Conservation (phyloP, 192 early-diverging fungal genomes). For the Coemansia sp. region DNA sequence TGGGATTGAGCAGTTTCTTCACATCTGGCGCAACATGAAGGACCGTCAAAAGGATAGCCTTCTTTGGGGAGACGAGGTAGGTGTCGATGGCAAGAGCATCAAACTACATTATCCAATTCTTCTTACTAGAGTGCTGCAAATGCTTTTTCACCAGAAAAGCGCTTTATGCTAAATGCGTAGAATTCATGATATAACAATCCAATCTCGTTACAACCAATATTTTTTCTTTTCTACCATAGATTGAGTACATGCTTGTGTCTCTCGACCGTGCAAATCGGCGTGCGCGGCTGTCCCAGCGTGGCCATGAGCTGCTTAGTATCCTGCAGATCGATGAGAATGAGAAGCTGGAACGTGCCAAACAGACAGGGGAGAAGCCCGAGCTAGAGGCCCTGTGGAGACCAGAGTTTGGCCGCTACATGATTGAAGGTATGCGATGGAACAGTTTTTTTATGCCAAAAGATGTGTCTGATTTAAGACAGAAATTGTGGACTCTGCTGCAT, state of each 20-base stretch:
- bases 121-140: too few relatives aligned
- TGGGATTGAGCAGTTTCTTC: constrained; percentile 92
- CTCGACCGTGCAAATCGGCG: constrained; percentile 72
- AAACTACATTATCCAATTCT: too few relatives aligned
- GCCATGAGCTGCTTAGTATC: constrained; percentile 74
- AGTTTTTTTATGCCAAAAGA: neutral
- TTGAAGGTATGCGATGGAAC: constrained; percentile 64
- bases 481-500: too few relatives aligned
- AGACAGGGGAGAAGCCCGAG: constrained; percentile 41
- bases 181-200: too few relatives aligned
- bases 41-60: constrained; percentile 75
- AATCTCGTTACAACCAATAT: neutral
- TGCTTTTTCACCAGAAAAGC: too few relatives aligned
- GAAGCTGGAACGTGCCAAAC: constrained; percentile 31
- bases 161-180: too few relatives aligned
- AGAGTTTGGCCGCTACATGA: constrained; percentile 97
- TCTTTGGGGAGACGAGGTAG: constrained; percentile 97
- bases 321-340: constrained; percentile 76
- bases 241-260: constrained; percentile 91
- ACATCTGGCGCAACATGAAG: constrained; percentile 84
- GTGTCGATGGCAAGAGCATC: neutral
- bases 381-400: constrained; percentile 87
- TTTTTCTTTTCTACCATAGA: constrained; percentile 46
- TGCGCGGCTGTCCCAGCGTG: constrained; percentile 74
- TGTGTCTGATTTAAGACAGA: too few relatives aligned